A percentile compares a stretch with the other conserved stretches of the same genome.
phyloP scores from a whole-genome alignment of 768 basidiomycete species.

The Boletus vinaceobasis region DNA sequence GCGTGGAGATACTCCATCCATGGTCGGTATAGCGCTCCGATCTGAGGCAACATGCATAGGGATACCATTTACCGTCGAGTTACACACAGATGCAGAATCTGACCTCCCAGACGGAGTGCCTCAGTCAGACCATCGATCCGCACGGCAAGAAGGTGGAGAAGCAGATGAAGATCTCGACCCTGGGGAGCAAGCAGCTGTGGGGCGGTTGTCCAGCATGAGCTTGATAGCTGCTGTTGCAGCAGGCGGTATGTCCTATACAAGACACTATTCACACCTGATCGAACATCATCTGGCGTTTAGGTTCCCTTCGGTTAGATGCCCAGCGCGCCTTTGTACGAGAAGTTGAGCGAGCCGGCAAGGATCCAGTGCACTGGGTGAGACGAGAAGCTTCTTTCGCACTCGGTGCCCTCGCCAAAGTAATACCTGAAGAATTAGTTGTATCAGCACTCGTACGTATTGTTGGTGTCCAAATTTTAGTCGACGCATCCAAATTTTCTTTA shows the following conservation, averaged over 20 bases:
- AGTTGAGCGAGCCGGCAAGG: conserved; percentile 62
- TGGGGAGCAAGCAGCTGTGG: conserved; percentile 75
- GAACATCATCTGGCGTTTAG: conserved; percentile 31
- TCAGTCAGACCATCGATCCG: conserved; percentile 14
- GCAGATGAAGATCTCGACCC: conserved; percentile 41
- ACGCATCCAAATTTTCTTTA: conserved; percentile 30
- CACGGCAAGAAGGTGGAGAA: conserved; percentile 17
- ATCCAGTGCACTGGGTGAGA: conserved; percentile 74
- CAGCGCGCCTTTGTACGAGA: conserved; percentile 69
- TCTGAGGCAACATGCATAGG: conserved; percentile 12
- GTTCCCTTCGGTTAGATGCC: conserved; percentile 51
- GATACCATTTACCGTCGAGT: conserved; percentile 4
- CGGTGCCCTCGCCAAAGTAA: conserved; percentile 83
- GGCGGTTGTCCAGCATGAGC: conserved; percentile 89
- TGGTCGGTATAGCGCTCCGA: conserved; percentile 12
- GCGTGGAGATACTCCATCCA: conserved; percentile 13
- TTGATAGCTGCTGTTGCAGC: conserved; percentile 86
- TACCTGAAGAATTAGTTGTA: conserved; percentile 69
- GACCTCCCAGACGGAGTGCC: conserved; percentile 9
- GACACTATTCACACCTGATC: conserved; percentile 5
- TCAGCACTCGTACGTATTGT: conserved; percentile 52
- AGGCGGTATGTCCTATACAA: conserved; percentile 48
- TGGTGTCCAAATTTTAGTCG: conserved; percentile 2
- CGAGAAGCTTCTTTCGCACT: conserved; percentile 86
- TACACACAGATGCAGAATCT: conserved; percentile 7